phyloP scores from a whole-genome alignment of 148 eudicot species.

The Cornus suecica region DNA sequence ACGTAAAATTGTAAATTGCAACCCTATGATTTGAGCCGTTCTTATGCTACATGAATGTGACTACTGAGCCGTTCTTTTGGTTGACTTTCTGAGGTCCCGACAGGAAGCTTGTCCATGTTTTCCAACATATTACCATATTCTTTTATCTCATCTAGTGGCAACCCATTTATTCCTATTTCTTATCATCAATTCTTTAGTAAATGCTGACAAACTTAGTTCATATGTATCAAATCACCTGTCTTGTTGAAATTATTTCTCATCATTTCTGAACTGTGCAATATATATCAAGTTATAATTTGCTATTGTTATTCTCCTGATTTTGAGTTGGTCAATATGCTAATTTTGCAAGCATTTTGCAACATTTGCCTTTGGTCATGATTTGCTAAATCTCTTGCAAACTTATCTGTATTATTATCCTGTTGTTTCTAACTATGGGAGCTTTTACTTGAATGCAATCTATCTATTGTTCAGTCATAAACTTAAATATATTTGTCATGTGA shows the following conservation, averaged over 20 bases:
- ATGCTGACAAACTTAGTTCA: not conserved
- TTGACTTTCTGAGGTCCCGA: not conserved
- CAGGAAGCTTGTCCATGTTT: not conserved
- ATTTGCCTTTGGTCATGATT: not conserved
- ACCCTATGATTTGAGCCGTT: not conserved
- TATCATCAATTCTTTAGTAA: too few relatives aligned
- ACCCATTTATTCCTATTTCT: not conserved
- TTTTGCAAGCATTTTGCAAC: not conserved
- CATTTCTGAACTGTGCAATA: not conserved
- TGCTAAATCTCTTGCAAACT: not conserved
- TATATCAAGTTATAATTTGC: not conserved
- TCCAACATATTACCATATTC: not conserved
- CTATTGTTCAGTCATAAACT: not conserved
- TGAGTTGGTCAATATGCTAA: not conserved
- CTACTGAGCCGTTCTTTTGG: not conserved
- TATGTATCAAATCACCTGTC: not conserved
- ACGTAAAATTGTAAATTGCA: not conserved
- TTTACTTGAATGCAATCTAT: not conserved
- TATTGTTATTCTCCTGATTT: not conserved
- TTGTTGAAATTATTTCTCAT: not conserved
- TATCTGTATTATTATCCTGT: not conserved
- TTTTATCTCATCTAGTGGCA: not conserved
- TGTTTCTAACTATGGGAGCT: not conserved
- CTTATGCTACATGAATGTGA: not conserved
- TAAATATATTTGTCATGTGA: conserved; percentile 3